Percentiles rank a stretch among this genome's conserved stretches.
Conservation (phyloP, 2,329 filamentous ascomycete species). For the Fusarium sp. region DNA sequence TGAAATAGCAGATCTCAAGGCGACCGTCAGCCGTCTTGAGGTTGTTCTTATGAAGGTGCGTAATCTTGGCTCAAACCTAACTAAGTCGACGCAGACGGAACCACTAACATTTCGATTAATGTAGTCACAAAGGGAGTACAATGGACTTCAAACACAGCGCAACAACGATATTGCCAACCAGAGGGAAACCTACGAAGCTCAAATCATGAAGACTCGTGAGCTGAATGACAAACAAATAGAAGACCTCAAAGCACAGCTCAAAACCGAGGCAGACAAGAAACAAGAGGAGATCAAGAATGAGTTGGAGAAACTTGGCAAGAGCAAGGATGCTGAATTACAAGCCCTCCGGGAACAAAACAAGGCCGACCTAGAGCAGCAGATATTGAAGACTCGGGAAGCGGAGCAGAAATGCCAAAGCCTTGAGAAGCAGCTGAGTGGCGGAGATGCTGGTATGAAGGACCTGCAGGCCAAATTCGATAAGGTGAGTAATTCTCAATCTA, state of each 20-base stretch:
- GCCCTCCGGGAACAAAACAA: slow-evolving; percentile 48
- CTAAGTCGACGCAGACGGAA: background rate
- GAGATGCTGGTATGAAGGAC: slow-evolving; percentile 37
- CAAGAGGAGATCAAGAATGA: slow-evolving; percentile 25
- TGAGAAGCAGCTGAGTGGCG: slow-evolving; percentile 48
- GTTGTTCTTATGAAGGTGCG: slow-evolving; percentile 73
- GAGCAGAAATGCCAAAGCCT: slow-evolving; percentile 47
- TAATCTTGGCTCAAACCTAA: background rate
- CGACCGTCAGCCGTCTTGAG: slow-evolving; percentile 73
- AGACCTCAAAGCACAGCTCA: slow-evolving; percentile 39
- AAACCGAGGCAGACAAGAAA: slow-evolving; percentile 29
- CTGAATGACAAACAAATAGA: slow-evolving; percentile 63
- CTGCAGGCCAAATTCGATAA: slow-evolving; percentile 44
- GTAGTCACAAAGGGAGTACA: slow-evolving; percentile 72
- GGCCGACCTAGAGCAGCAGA: slow-evolving; percentile 43
- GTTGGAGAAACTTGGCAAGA: slow-evolving; percentile 21
- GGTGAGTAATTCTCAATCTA: slow-evolving; percentile 39
- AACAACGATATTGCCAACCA: slow-evolving; percentile 36
- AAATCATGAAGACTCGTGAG: slow-evolving; percentile 23
- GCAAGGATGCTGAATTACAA: slow-evolving; percentile 27
- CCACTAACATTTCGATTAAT: slow-evolving; percentile 8
- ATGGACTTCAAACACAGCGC: slow-evolving; percentile 36
- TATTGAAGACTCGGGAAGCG: slow-evolving; percentile 45
- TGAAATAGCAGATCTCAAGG: slow-evolving; percentile 74
- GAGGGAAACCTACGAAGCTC: slow-evolving; percentile 25